Percentiles rank a stretch among this genome's conserved stretches.
phyloP scores from a whole-genome alignment of 345 rosid species.

The Isatis tinctoria region DNA sequence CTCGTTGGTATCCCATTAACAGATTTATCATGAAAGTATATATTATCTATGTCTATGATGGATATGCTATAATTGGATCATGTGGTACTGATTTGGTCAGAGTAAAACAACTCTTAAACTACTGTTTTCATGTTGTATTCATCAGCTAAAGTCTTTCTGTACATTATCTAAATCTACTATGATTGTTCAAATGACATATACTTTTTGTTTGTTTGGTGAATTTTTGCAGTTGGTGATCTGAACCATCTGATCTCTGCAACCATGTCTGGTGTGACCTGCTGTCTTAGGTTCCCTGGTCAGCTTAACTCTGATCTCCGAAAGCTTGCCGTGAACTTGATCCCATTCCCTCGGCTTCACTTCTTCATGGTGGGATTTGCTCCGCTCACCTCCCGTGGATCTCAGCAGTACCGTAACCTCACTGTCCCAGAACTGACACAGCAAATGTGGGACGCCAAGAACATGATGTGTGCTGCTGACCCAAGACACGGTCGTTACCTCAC shows the following conservation, averaged over 20 bases:
- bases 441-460: conserved; percentile 81
- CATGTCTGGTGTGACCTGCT: conserved; percentile 75
- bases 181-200: neutral
- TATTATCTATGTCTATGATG: neutral
- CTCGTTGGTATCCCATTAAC: neutral
- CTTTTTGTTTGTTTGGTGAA: neutral
- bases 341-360: conserved; percentile 76
- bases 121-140: neutral
- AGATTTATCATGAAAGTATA: neutral
- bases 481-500: conserved; percentile 68
- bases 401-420: conserved; percentile 64
- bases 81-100: neutral
- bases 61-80: too few species aligned
- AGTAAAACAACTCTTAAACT: neutral
- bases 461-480: conserved; percentile 85
- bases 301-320: conserved; percentile 68
- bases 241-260: conserved; percentile 71
- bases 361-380: conserved; percentile 84
- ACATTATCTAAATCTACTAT: too few species aligned
- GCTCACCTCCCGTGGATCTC: conserved; percentile 77
- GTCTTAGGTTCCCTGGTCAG: conserved; percentile 72
- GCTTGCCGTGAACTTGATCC: conserved; percentile 66
- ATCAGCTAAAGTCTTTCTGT: neutral
- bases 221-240: conserved; percentile 52
- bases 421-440: conserved; percentile 80